These are phyloP conservation scores for Neurospora africana DNA, from an alignment of 495 filamentous ascomycete genomes.

Conservation along the genomic window DNA sequence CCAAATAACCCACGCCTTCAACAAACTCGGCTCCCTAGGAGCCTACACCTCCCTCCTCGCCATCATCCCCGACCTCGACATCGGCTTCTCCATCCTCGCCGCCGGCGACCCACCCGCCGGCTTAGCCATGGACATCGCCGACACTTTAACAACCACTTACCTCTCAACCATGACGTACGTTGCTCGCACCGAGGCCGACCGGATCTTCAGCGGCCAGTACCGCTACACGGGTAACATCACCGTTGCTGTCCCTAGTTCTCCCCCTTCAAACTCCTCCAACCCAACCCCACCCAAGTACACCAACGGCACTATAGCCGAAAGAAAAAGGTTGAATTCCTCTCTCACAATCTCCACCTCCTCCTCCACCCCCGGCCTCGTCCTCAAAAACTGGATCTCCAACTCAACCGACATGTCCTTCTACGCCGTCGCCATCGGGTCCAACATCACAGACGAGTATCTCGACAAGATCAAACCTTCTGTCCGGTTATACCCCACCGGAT, in stretches of 20 bases:
- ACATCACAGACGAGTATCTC: slow-evolving; percentile 17
- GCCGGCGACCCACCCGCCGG: slow-evolving; percentile 30
- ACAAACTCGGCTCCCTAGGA: slow-evolving; percentile 43
- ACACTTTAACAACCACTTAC: slow-evolving; percentile 24
- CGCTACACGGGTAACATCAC: neutral
- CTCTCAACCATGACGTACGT: slow-evolving; percentile 27
- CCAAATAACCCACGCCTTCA: slow-evolving; percentile 37
- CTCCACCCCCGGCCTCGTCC: slow-evolving; percentile 29
- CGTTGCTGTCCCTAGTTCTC: neutral
- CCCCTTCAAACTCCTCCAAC: neutral
- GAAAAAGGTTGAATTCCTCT: slow-evolving; percentile 26
- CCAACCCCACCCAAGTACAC: neutral
- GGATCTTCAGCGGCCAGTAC: slow-evolving; percentile 29
- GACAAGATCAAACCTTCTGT: slow-evolving; percentile 16
- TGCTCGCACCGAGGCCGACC: slow-evolving; percentile 27
- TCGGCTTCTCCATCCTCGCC: slow-evolving; percentile 41
- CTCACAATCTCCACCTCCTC: slow-evolving; percentile 29
- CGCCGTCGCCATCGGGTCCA: slow-evolving; percentile 20
- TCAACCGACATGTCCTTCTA: slow-evolving; percentile 32
- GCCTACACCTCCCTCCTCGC: slow-evolving; percentile 37
- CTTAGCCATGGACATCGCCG: slow-evolving; percentile 24
- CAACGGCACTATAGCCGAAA: slow-evolving; percentile 1
- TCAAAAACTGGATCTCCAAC: slow-evolving; percentile 40
- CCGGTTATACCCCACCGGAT: slow-evolving; percentile 32
- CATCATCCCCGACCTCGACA: slow-evolving; percentile 43